phyloP scores from a whole-genome alignment of 768 basidiomycete species.

The Agaricus subrufescens region DNA sequence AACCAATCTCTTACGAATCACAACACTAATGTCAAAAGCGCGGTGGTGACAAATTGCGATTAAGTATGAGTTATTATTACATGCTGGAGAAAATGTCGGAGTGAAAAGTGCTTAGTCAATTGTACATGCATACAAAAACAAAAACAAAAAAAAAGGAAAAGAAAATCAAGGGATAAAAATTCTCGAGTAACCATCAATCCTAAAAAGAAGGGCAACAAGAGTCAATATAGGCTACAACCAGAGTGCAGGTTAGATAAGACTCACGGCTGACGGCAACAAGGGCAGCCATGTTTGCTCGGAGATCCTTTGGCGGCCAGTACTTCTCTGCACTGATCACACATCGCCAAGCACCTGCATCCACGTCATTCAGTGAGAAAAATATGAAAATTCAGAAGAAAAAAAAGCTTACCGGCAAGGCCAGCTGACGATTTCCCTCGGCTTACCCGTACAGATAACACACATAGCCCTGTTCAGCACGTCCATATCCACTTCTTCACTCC shows the following conservation, averaged over 20 bases:
- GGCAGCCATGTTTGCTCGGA: constrained; percentile 58
- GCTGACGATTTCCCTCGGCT: constrained; percentile 67
- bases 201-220: constrained; percentile 16
- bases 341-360: constrained; percentile 42
- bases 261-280: constrained; percentile 57
- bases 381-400: constrained; percentile 11
- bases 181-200: constrained; percentile 53
- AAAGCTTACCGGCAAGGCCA: constrained; percentile 73
- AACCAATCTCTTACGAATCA: too few species aligned
- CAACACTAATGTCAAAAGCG: too few species aligned
- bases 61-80: too few species aligned
- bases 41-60: too few species aligned
- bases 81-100: too few species aligned
- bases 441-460: constrained; percentile 73
- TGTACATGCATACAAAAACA: not conserved
- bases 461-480: constrained; percentile 17
- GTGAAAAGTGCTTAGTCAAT: not conserved
- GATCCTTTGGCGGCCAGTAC: constrained; percentile 51
- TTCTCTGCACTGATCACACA: constrained; percentile 65
- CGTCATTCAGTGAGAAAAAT: not conserved
- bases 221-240: constrained; percentile 5
- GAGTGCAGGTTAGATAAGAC: constrained; percentile 15
- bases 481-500: constrained; percentile 14
- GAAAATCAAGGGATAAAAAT: constrained; percentile 50
- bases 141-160: not conserved